Conservation (phyloP, 2,329 filamentous ascomycete species). For the Parastagonospora avenae region DNA sequence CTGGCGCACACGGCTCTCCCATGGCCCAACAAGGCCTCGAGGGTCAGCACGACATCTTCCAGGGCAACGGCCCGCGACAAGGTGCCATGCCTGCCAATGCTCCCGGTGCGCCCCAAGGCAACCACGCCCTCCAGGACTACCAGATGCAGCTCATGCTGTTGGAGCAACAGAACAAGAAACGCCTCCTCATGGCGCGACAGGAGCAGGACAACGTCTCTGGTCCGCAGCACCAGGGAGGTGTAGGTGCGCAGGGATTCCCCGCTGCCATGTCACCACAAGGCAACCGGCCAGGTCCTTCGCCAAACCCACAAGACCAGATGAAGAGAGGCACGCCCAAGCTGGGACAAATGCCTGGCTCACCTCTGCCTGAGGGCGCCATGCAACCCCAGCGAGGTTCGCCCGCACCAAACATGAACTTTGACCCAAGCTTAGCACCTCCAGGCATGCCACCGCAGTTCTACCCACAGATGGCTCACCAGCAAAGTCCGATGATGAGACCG, state of each 20-base stretch:
- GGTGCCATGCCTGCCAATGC: constrained; percentile 65
- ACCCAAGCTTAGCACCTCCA: constrained; percentile 56
- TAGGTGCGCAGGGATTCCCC: constrained; percentile 61
- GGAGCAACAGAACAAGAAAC: constrained; percentile 87
- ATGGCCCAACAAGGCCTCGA: constrained; percentile 69
- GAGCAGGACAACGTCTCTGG: constrained; percentile 72
- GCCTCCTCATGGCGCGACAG: constrained; percentile 80
- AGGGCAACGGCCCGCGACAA: constrained; percentile 38
- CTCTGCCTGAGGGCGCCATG: constrained; percentile 72
- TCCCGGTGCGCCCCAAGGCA: constrained; percentile 61
- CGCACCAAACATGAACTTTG: constrained; percentile 60
- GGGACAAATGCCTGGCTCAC: constrained; percentile 70
- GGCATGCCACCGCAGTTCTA: constrained; percentile 49
- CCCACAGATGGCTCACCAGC: constrained; percentile 33
- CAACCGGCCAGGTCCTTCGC: constrained; percentile 71
- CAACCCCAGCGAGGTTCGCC: constrained; percentile 66
- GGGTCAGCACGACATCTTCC: constrained; percentile 41
- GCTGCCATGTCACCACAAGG: constrained; percentile 72
- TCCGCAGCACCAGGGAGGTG: constrained; percentile 55
- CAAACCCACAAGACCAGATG: constrained; percentile 78
- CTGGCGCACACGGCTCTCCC: constrained; percentile 79
- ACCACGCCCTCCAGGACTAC: constrained; percentile 83
- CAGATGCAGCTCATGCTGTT: constrained; percentile 89
- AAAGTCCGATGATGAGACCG: constrained; percentile 61
- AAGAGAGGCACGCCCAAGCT: constrained; percentile 78